Evolutionary conservation across 1,139 yeast species (phyloP).

Genomic region (Nadsonia commutata): DNA sequence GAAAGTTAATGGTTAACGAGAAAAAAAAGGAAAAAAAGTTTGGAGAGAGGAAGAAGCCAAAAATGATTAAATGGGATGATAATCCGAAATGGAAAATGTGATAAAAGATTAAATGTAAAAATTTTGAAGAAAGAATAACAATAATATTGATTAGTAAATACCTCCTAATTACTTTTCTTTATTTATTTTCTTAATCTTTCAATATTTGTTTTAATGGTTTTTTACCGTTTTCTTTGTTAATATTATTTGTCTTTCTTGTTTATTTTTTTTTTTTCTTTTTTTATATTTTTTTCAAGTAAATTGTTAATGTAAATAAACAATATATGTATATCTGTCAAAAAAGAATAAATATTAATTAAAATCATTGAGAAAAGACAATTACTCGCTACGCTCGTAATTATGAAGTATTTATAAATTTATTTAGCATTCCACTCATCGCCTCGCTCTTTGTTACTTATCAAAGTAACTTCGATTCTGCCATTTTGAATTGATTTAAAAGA

Average conservation of each 20-base stretch:
- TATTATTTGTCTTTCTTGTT: constrained; percentile 7
- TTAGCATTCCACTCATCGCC: too few species aligned
- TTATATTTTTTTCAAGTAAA: constrained; percentile 4
- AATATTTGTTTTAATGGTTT: constrained; percentile 4
- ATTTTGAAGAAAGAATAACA: background rate
- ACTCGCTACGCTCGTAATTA: too few species aligned
- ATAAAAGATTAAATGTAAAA: background rate
- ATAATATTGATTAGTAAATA: background rate
- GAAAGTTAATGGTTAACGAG: background rate
- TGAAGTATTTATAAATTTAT: too few species aligned
- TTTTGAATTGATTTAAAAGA: background rate
- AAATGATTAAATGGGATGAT: background rate
- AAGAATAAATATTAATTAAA: too few species aligned
- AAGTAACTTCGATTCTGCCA: too few species aligned
- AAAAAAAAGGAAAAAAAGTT: background rate
- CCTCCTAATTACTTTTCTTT: constrained; percentile 4
- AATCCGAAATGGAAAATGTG: background rate
- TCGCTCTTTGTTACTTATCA: too few species aligned
- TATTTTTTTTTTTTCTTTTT: constrained; percentile 5
- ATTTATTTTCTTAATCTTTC: constrained; percentile 5
- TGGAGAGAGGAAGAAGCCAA: too few species aligned
- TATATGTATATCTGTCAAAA: background rate
- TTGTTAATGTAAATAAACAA: background rate
- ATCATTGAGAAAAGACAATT: too few species aligned
- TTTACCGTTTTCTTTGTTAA: constrained; percentile 6